A percentile compares a stretch with the other conserved stretches of the same genome.
Conservation (phyloP, 1,284 basidiomycete species). For the Pisolithus thermaeus region DNA sequence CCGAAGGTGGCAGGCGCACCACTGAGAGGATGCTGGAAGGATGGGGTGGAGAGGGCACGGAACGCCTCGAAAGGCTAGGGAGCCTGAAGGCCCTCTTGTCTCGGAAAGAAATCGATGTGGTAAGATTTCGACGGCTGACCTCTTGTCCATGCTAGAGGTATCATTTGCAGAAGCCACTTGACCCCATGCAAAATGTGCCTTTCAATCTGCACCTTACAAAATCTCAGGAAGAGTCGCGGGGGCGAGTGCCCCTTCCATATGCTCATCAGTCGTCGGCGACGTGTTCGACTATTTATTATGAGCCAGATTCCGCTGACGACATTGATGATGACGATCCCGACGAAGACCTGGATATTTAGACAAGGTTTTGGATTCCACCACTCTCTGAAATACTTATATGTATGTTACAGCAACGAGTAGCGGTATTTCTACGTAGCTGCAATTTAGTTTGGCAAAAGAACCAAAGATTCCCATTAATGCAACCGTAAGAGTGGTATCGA, state of each 20-base stretch:
- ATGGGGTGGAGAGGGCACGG: conserved; percentile 44
- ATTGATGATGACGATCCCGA: conserved; percentile 88
- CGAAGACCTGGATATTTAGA: conserved; percentile 74
- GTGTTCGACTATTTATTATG: conserved; percentile 51
- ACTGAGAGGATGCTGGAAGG: conserved; percentile 62
- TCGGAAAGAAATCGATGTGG: conserved; percentile 37
- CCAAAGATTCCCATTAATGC: background rate
- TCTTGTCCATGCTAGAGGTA: conserved; percentile 3
- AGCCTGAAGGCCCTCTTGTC: conserved; percentile 44
- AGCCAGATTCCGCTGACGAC: conserved; percentile 85
- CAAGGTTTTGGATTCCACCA: background rate
- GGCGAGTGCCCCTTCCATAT: conserved; percentile 82
- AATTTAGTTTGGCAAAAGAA: too few relatives aligned
- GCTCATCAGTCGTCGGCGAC: conserved; percentile 51
- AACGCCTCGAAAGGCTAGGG: conserved; percentile 43
- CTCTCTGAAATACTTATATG: background rate
- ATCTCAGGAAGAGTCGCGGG: conserved; percentile 74
- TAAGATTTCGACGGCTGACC: conserved; percentile 21
- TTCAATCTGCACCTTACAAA: conserved; percentile 87
- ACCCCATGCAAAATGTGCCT: conserved; percentile 62
- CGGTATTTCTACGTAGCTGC: too few relatives aligned
- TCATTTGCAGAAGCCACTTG: conserved; percentile 33
- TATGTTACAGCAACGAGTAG: background rate
- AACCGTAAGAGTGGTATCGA: background rate
- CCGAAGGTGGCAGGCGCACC: conserved; percentile 40